Base-by-base conservation (phyloP, 768 basidiomycete species). In the Boletellus ananiceps region DNA sequence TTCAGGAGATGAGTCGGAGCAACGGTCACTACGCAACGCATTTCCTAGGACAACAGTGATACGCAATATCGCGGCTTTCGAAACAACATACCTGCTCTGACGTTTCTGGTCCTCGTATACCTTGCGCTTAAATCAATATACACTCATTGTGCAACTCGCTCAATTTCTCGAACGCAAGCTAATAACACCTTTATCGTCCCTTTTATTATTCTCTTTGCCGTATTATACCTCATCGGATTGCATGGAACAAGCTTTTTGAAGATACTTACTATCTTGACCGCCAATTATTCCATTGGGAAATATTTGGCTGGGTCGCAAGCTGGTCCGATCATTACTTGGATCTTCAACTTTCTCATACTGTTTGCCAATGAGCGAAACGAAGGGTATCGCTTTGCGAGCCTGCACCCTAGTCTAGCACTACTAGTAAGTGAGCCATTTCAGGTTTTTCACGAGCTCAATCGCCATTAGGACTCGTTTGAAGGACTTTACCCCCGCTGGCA, bases 401-500 rank as follows among this genome's bases (percentile, higher is more conserved):
- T 95, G 14, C 74, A 80, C 39, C 68, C 83, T 0, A 64, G 69
- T 3, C 62, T 95, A 25, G 75, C 68, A 11, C 68, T 72, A 8
- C 66, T 95, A 62, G 93, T 93, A 60, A 49, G 84, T 66, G 32
- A 32, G 14, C 21, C 36, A 31, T 38, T 15, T 32, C 19, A 27
- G 33, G 14, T 23, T n/a, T 9, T 51, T 44, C 36, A 50, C 35
- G 9, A 40, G 45, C 42, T 56, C 7, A 56, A 27, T 42, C 47
- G 52, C n/a, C 19, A 25, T 27, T 45, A 91, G 86, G 88, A 90
- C 59, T 51, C 59, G 0, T 77, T 76, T 56, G 71, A 77, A 63
- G 96, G 96, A 6, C 70, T 89, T 15, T 86, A 94, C 52, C 88
- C 93, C 11, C 78, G 93, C 16, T 99, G 96, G 96, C 82, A 97